Evolutionary conservation across 1,284 basidiomycete species (phyloP), one percentile per base, ranked within the genome.

Genomic region (Wallemia ichthyophaga): DNA sequence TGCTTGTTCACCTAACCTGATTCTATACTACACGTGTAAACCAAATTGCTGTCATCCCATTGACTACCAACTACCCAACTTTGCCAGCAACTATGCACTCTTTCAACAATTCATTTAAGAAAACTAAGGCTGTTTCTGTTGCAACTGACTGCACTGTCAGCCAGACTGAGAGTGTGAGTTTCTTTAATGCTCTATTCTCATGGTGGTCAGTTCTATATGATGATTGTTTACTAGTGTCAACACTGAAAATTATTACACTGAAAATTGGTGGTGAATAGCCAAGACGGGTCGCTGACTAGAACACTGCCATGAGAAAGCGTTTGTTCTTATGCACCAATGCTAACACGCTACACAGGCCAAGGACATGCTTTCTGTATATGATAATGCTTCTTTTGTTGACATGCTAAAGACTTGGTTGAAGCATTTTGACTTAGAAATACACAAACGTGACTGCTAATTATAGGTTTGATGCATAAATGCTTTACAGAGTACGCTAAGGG

Each of bases 101-200:
- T 56, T 78, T 99, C 62, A 87, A 98, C 78, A 95, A 96, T 77
- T 79, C 86, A 58, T 98, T 96, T 84, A 98, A 99, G 83, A 95
- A 96, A 78, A 71, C 94, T 64, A 74, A 98, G 64, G 83, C 86
- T 61, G 73, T 99, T 68, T 83, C 91, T 60, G 73, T 99, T 64
- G 82, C 78, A 61, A 95, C 92, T 65, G 92, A 98, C 60, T 92
- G 87, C 79, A 80, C 81, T 63, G 96, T 96, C 72, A 87, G 94
- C 70, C 88, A 82, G 63, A 77, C 84, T 62, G 84, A 84, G 70
- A 87, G 94, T 84, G 87, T 89, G 63, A 68, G 78, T 67, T 55
- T 37, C 5, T 24, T 48, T 21, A 31, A 7, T 31, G 17, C 28
- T 31, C 17, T 7, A 7, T 7, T 31, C 28, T 31, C 17, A 17